A percentile compares a stretch with the other conserved stretches of the same genome.
Evolutionary conservation across 1,284 basidiomycete genomes (phyloP).

Genomic region (Sphaerobolus stellatus): DNA sequence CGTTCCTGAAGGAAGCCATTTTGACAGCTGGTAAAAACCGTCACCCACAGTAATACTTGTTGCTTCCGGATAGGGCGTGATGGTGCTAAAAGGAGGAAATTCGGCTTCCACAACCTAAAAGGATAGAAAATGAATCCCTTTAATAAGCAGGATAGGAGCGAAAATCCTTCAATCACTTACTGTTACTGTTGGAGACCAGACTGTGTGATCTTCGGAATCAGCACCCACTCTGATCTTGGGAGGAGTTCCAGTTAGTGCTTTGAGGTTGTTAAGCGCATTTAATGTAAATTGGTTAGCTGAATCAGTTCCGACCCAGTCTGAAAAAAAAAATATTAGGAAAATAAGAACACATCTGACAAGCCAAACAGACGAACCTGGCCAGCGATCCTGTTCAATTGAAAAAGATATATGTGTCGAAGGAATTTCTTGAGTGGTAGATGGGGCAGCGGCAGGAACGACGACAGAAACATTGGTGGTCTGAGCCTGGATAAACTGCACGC

Average conservation of each 20-base stretch:
- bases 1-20: slow-evolving; percentile 54
- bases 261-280: slow-evolving; percentile 57
- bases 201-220: slow-evolving; percentile 62
- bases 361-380: slow-evolving; percentile 35
- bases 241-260: slow-evolving; percentile 50
- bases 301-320: slow-evolving; percentile 55
- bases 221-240: slow-evolving; percentile 63
- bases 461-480: slow-evolving; percentile 21
- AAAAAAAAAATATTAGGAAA: not conserved
- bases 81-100: slow-evolving; percentile 49
- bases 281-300: slow-evolving; percentile 54
- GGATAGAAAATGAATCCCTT: not conserved
- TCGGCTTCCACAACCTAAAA: slow-evolving; percentile 39
- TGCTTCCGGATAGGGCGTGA: slow-evolving; percentile 65
- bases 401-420: slow-evolving; percentile 54
- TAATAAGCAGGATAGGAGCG: not conserved
- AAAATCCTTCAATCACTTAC: slow-evolving; percentile 27
- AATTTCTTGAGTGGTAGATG: slow-evolving; percentile 29
- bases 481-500: no score
- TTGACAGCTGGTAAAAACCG: slow-evolving; percentile 55
- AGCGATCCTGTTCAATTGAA: slow-evolving; percentile 69
- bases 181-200: slow-evolving; percentile 45
- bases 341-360: not conserved
- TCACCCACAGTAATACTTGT: slow-evolving; percentile 54
- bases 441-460: slow-evolving; percentile 21